These are phyloP conservation scores for Salix exigua DNA, from an alignment of 345 rosid species.

Conservation along the genomic window DNA sequence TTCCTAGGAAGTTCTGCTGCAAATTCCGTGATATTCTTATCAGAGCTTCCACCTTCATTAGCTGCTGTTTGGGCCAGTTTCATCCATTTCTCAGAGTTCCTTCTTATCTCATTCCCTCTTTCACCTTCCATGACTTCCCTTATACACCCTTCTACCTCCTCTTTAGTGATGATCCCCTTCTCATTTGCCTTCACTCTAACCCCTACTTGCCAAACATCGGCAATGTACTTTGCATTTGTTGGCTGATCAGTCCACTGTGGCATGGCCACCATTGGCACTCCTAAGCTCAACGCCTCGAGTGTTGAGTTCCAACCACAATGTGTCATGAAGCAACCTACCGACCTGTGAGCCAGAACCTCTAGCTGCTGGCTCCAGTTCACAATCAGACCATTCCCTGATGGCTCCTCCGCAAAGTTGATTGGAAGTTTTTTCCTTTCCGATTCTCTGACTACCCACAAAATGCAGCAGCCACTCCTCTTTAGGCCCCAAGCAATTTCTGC, in stretches of 20 bases:
- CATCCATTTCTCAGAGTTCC: slow-evolving; percentile 47
- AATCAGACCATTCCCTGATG: slow-evolving; percentile 35
- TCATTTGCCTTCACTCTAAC: slow-evolving; percentile 33
- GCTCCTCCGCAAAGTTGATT: slow-evolving; percentile 11
- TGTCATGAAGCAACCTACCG: slow-evolving; percentile 58
- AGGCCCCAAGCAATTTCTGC: slow-evolving; percentile 47
- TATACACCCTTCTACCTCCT: slow-evolving; percentile 43
- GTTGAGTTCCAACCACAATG: slow-evolving; percentile 77
- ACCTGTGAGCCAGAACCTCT: slow-evolving; percentile 45
- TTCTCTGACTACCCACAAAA: slow-evolving; percentile 55
- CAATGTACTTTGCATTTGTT: slow-evolving; percentile 48
- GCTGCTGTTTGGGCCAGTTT: slow-evolving; percentile 37
- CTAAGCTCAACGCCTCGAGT: slow-evolving; percentile 55
- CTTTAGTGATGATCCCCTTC: slow-evolving; percentile 31
- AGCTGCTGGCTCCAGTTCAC: slow-evolving; percentile 56
- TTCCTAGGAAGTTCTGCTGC: too few relatives aligned
- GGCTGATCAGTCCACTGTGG: slow-evolving; percentile 62
- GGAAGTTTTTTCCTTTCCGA: slow-evolving; percentile 45
- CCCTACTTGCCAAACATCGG: slow-evolving; percentile 59
- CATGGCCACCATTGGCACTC: slow-evolving; percentile 55
- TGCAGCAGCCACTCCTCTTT: slow-evolving; percentile 17
- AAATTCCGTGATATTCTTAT: neutral
- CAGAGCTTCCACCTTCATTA: neutral
- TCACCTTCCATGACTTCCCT: slow-evolving; percentile 54
- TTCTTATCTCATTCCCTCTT: slow-evolving; percentile 33